These are phyloP conservation scores for Thalassiosira hispida DNA, from an alignment of 352 stramenopile genomes.

Conservation along the genomic window DNA sequence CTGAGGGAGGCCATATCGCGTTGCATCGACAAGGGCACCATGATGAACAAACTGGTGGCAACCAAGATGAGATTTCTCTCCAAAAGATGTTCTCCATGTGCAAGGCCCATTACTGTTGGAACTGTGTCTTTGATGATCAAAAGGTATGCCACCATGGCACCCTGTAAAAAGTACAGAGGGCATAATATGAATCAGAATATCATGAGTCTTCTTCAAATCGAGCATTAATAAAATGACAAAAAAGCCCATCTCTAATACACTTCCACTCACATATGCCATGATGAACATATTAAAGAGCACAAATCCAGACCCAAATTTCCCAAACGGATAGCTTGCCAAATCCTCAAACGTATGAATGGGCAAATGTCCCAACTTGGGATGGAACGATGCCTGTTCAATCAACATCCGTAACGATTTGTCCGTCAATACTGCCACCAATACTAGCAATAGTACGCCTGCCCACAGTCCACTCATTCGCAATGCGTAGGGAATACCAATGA, in stretches of 20 bases:
- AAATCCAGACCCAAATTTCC: conserved; percentile 56
- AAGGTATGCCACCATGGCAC: conserved; percentile 81
- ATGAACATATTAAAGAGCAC: conserved; percentile 65
- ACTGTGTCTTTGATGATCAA: conserved; percentile 85
- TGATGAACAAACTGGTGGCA: conserved; percentile 55
- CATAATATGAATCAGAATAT: too few species aligned
- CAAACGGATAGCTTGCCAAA: conserved; percentile 67
- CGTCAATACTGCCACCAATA: conserved; percentile 61
- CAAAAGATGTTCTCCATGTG: conserved; percentile 43
- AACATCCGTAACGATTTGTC: conserved; percentile 80
- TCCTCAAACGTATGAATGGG: conserved; percentile 76
- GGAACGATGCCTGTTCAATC: conserved; percentile 71
- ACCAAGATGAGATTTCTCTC: conserved; percentile 64
- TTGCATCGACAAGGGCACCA: conserved; percentile 74
- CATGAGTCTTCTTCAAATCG: too few species aligned
- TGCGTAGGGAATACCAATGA: conserved; percentile 86
- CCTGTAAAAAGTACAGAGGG: too few species aligned
- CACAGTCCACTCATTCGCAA: conserved; percentile 76
- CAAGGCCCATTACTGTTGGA: conserved; percentile 64
- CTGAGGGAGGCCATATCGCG: conserved; percentile 73
- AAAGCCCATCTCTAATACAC: too few species aligned
- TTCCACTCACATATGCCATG: conserved; percentile 78
- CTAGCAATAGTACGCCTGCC: conserved; percentile 73
- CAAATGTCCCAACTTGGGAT: conserved; percentile 57
- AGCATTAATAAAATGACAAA: too few species aligned